These are phyloP conservation scores for Apiotrichum domesticum DNA, from an alignment of 1,284 basidiomycete species.

Conservation along the genomic window DNA sequence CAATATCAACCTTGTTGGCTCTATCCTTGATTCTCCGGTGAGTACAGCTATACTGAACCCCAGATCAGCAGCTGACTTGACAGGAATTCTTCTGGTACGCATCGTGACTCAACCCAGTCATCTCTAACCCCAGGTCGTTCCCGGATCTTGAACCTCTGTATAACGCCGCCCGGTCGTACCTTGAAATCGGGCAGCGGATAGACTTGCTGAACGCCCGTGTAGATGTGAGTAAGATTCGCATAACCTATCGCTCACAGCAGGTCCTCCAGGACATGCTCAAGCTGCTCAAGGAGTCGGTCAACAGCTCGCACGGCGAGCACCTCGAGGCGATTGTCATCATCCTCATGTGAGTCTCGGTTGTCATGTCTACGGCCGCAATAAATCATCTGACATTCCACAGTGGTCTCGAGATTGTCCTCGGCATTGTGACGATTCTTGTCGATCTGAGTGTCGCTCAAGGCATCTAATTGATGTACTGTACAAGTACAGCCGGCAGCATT, in stretches of 20 bases:
- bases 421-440: slow-evolving; percentile 65
- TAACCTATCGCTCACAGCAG: slow-evolving; percentile 43
- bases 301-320: slow-evolving; percentile 81
- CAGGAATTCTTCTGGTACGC: slow-evolving; percentile 73
- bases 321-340: slow-evolving; percentile 94
- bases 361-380: not conserved
- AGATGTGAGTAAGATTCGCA: slow-evolving; percentile 49
- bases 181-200: slow-evolving; percentile 91
- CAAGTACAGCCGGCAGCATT: too few relatives aligned
- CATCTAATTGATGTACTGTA: too few relatives aligned
- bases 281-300: slow-evolving; percentile 83
- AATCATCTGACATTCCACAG: slow-evolving; percentile 20
- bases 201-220: slow-evolving; percentile 90
- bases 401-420: slow-evolving; percentile 53
- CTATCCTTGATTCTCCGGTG: slow-evolving; percentile 80
- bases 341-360: slow-evolving; percentile 63
- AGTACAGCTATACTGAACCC: slow-evolving; percentile 18
- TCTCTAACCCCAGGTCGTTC: slow-evolving; percentile 46
- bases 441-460: slow-evolving; percentile 52
- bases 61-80: not conserved
- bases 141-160: slow-evolving; percentile 94
- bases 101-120: too few relatives aligned
- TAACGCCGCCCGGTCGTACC: slow-evolving; percentile 83
- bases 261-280: slow-evolving; percentile 96
- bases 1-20: slow-evolving; percentile 92